Evolutionary conservation across 1,284 basidiomycete species (phyloP), one percentile per base, ranked within the genome.

Genomic region (Heterobasidion annosum): DNA sequence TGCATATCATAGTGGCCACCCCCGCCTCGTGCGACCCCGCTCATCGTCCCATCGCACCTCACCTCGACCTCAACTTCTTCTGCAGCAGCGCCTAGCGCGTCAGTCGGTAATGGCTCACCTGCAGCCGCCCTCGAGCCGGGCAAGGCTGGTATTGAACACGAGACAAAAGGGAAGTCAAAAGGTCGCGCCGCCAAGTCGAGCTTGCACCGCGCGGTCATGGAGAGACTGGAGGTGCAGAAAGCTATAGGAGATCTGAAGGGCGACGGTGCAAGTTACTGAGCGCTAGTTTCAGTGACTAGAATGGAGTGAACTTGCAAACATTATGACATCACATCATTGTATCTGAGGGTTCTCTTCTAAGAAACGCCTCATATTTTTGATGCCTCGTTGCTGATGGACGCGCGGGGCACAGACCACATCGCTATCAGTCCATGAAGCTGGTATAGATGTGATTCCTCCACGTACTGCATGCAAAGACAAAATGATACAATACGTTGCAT

Each of bases 151-250:
- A 34, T 56, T 2, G 68, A 66, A 34, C 54, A 47, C 16, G 10
- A 57, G n/a, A 34, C 55, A 2, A 67, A 67, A 34, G 54, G 48
- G 16, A 71, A 65, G 55, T 64, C 60, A 6, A 75, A 71, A 52
- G 67, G 63, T 16, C 75, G 74, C 56, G 73, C 72, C 43, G 70
- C 66, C 10, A 73, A 76, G 54, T 86, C 85, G 13, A 88, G 84
- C 61, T 64, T 90, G 55, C 83, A 87, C 57, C 73, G 82, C 45
- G 88, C 87, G 0, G 85, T 89, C 0, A 72, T 90, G 74, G 85
- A 89, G 60, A 77, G 73, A 58, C 64, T 89, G 49, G 85, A 89
- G 65, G 83, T 90, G 2, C 81, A 87, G 64, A 80, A 79, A 54
- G 87, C 85, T n/a, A 80, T 82, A 70, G 75, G 70, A 49, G 85